A percentile compares a stretch with the other conserved stretches of the same genome.
Evolutionary conservation across 495 filamentous ascomycete genomes (phyloP).

Genomic region (Tuber calosporum): DNA sequence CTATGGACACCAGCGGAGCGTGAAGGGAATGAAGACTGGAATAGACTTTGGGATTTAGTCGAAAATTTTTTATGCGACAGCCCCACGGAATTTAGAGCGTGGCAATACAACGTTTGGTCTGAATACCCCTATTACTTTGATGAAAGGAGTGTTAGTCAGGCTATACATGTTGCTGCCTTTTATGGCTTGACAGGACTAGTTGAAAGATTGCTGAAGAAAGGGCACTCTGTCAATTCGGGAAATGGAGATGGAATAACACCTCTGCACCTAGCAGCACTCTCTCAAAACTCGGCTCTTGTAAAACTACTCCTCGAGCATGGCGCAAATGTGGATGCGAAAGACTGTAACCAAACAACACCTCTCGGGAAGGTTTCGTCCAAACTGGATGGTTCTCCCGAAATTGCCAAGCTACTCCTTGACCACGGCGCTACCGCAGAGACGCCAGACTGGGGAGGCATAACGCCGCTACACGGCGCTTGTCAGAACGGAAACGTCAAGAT

Average conservation of each 20-base stretch:
- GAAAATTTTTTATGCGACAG: conserved; percentile 15
- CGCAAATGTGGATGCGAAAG: conserved; percentile 3
- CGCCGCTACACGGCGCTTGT: conserved; percentile 21
- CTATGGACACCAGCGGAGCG: conserved; percentile 16
- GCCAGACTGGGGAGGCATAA: not conserved
- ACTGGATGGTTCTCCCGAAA: conserved; percentile 15
- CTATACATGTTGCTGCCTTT: conserved; percentile 15
- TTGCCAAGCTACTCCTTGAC: conserved; percentile 13
- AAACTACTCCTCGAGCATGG: conserved; percentile 10
- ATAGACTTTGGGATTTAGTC: conserved; percentile 11
- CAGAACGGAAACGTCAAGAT: conserved; percentile 9
- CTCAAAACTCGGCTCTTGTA: conserved; percentile 15
- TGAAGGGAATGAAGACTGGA: conserved; percentile 7
- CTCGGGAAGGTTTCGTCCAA: conserved; percentile 8
- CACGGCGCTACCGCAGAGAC: not conserved
- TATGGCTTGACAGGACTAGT: conserved; percentile 14
- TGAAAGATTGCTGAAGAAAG: conserved; percentile 10
- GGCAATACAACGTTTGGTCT: conserved; percentile 13
- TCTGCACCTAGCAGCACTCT: conserved; percentile 12
- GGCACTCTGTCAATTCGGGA: conserved; percentile 7
- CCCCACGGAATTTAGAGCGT: conserved; percentile 3
- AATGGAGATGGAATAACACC: conserved; percentile 4
- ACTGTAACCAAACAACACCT: not conserved
- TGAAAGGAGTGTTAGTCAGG: not conserved
- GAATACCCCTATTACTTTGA: conserved; percentile 10